Evolutionary conservation across 176 grass and related monocot genomes (phyloP).

Genomic region (Metroxylon sagu): DNA sequence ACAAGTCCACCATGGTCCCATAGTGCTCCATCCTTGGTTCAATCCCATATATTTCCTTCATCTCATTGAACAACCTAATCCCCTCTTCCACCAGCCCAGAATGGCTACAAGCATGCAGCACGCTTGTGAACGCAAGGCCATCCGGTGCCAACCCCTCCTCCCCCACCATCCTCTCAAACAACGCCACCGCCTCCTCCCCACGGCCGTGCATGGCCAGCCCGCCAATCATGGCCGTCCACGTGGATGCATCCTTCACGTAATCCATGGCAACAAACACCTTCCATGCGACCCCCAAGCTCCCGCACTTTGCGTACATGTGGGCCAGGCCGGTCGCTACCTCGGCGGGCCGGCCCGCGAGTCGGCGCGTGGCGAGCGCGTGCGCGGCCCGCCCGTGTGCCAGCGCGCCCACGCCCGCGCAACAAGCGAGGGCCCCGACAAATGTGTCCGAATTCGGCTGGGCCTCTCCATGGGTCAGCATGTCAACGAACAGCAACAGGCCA

Average conservation of each 20-base stretch:
- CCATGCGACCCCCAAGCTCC: conserved; percentile 1
- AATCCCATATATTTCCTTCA: conserved; percentile 6
- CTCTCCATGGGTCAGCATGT: neutral
- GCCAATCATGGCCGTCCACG: conserved; percentile 21
- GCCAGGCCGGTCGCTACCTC: conserved; percentile 11
- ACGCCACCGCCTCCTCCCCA: conserved; percentile 8
- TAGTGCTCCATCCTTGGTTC: conserved; percentile 25
- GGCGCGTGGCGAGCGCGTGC: conserved; percentile 1
- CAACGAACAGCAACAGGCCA: neutral
- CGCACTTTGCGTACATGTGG: conserved; percentile 23
- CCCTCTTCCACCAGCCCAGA: conserved; percentile 11
- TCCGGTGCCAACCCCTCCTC: conserved; percentile 8
- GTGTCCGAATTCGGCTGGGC: conserved; percentile 2
- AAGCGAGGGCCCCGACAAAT: neutral
- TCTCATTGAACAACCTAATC: conserved; percentile 12
- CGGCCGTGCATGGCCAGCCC: conserved; percentile 11
- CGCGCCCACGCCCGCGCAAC: conserved; percentile 8
- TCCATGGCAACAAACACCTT: conserved; percentile 10
- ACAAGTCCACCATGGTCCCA: conserved; percentile 18
- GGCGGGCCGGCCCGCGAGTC: neutral
- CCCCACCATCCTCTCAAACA: conserved; percentile 9
- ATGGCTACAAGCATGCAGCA: conserved; percentile 18
- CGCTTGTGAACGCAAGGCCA: conserved; percentile 15
- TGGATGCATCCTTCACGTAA: conserved; percentile 4
- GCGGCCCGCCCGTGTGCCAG: conserved; percentile 2